A percentile compares a stretch with the other conserved stretches of the same genome.
These are phyloP conservation scores for Chytriomyces hyalinus DNA, from an alignment of 192 early-diverging fungal species.

Conservation along the genomic window DNA sequence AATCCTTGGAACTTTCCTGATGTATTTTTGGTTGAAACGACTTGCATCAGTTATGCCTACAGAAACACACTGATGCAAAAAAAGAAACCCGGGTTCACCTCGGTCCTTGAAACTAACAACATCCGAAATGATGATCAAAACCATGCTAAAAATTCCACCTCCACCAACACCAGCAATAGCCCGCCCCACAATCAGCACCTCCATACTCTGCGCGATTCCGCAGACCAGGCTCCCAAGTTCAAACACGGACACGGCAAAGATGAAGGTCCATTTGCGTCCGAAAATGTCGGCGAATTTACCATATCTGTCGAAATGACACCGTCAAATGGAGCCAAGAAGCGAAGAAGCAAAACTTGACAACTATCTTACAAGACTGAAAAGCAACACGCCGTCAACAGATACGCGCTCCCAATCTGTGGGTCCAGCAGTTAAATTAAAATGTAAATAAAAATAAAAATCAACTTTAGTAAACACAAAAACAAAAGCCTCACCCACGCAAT, in stretches of 20 bases:
- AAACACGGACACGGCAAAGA: conserved; percentile 74
- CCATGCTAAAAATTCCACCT: conserved; percentile 76
- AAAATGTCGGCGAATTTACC: conserved; percentile 87
- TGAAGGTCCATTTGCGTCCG: conserved; percentile 74
- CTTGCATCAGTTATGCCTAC: not conserved
- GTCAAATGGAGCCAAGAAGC: not conserved
- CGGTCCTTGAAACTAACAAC: conserved; percentile 64
- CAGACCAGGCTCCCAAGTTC: conserved; percentile 76
- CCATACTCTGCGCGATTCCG: conserved; percentile 61
- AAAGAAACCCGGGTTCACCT: conserved; percentile 22
- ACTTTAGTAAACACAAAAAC: not conserved
- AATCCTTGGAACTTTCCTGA: conserved; percentile 71
- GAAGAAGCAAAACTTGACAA: conserved; percentile 18
- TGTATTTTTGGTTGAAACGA: conserved; percentile 44
- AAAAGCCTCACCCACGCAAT: conserved; percentile 78
- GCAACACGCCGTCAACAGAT: conserved; percentile 67
- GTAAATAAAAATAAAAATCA: not conserved
- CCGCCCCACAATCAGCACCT: conserved; percentile 70
- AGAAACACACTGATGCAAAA: not conserved
- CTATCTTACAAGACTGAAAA: conserved; percentile 51
- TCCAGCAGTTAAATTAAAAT: conserved; percentile 46
- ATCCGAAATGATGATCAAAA: conserved; percentile 83
- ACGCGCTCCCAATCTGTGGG: conserved; percentile 76
- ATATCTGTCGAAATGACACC: conserved; percentile 39
- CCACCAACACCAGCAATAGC: conserved; percentile 77